Conservation (phyloP, 495 filamentous ascomycete genomes). For the Ascodesmis nigricans region DNA sequence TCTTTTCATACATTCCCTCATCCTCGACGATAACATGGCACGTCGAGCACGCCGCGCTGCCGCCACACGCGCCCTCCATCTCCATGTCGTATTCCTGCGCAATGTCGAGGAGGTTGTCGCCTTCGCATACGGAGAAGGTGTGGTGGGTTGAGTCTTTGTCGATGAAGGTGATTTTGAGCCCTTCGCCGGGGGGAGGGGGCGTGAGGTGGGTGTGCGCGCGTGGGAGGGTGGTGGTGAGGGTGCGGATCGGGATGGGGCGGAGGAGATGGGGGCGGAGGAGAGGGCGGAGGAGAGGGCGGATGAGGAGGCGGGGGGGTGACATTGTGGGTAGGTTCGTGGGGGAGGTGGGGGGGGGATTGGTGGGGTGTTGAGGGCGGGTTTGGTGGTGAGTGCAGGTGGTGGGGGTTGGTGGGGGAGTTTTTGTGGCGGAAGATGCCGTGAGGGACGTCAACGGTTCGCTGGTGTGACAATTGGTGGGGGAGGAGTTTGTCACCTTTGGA, state of each 20-base stretch:
- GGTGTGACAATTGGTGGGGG: too few species aligned
- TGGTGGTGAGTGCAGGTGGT: neutral
- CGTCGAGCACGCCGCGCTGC: constrained; percentile 88
- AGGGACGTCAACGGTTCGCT: too few species aligned
- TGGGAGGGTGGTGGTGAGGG: too few species aligned
- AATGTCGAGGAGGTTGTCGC: constrained; percentile 84
- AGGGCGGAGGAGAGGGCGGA: neutral
- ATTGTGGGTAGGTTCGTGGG: too few species aligned
- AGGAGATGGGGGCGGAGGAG: neutral
- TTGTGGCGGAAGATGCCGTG: too few species aligned
- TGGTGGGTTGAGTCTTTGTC: constrained; percentile 70
- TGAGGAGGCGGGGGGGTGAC: too few species aligned
- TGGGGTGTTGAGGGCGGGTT: neutral
- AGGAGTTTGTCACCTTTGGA: too few species aligned
- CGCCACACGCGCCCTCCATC: constrained; percentile 96
- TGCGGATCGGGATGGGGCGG: neutral
- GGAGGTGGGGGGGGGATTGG: too few species aligned
- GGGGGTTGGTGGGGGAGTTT: neutral
- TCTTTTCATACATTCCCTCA: constrained; percentile 67
- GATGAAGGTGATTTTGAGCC: constrained; percentile 75
- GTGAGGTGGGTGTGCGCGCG: neutral
- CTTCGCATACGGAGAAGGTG: constrained; percentile 56
- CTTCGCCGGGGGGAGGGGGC: neutral
- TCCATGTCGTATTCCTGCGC: constrained; percentile 87
- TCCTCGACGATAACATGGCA: constrained; percentile 88